Evolutionary conservation across 345 rosid species (phyloP).

Genomic region (Odontarrhena argentea): DNA sequence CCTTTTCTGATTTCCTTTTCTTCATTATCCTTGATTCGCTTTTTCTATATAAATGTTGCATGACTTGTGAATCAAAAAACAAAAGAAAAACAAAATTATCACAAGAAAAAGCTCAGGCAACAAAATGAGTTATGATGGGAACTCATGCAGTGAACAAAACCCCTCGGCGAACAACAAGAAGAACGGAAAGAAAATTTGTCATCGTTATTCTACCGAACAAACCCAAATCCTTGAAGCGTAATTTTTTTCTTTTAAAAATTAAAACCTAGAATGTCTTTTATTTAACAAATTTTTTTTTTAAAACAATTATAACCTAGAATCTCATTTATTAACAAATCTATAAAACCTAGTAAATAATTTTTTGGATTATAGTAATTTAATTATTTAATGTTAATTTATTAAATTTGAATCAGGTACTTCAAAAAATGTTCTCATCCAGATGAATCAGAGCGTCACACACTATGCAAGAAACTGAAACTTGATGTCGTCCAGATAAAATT

Average conservation of each 20-base stretch:
- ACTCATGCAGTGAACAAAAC: constrained; percentile 48
- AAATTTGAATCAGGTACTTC: constrained; percentile 50
- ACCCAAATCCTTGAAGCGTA: constrained; percentile 62
- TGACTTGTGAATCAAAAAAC: background rate
- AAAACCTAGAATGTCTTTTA: too few species aligned
- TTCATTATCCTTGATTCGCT: background rate
- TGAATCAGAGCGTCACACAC: constrained; percentile 50
- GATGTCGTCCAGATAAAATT: constrained; percentile 62
- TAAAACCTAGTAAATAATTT: background rate
- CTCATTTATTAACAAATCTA: too few species aligned
- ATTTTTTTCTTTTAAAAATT: background rate
- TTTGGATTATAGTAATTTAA: background rate
- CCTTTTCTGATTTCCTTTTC: background rate
- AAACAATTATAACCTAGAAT: too few species aligned
- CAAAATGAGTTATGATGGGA: constrained; percentile 34
- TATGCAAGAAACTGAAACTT: constrained; percentile 56
- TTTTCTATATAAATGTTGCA: constrained; percentile 18
- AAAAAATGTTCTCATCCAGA: constrained; percentile 70
- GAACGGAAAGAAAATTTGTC: constrained; percentile 36
- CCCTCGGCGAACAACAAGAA: constrained; percentile 20
- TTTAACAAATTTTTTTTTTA: too few species aligned
- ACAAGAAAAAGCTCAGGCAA: background rate
- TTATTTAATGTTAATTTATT: background rate
- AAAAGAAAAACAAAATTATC: background rate
- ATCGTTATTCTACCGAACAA: constrained; percentile 58